Evolutionary conservation across 352 stramenopile species (phyloP).

Genomic region (Pythium angustatum): DNA sequence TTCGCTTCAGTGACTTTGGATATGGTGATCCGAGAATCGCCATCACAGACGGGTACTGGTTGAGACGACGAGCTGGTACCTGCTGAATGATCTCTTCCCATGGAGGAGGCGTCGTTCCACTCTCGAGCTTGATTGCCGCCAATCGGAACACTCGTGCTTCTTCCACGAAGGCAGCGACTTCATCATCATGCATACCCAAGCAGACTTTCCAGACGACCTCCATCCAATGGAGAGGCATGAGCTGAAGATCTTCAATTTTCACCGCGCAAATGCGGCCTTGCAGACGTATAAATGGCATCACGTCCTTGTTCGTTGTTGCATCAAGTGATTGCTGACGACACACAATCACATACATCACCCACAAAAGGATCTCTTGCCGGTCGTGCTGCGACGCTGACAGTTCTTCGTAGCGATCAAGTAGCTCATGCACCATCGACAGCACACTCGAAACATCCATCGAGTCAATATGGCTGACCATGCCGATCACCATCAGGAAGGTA

Average conservation of each 20-base stretch:
- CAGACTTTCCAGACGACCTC: conserved; percentile 51
- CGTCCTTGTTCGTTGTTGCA: background rate
- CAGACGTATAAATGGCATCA: background rate
- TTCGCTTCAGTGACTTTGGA: conserved; percentile 8
- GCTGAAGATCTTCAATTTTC: conserved; percentile 43
- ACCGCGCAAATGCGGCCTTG: conserved; percentile 33
- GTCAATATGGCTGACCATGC: conserved; percentile 12
- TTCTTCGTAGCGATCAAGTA: conserved; percentile 14
- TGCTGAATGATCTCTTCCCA: conserved; percentile 6
- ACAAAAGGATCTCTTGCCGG: conserved; percentile 9
- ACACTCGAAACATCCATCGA: conserved; percentile 5
- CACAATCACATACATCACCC: conserved; percentile 24
- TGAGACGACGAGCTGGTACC: conserved; percentile 10
- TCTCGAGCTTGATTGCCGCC: background rate
- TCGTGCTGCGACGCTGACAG: background rate
- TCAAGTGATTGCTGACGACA: conserved; percentile 41
- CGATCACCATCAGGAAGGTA: background rate
- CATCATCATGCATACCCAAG: conserved; percentile 42
- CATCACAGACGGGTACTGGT: conserved; percentile 15
- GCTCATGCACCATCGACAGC: background rate
- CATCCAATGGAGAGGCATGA: conserved; percentile 59
- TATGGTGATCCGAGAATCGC: conserved; percentile 6
- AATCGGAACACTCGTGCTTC: conserved; percentile 20
- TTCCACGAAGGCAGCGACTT: conserved; percentile 41
- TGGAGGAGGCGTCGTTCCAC: background rate